A percentile compares a stretch with the other conserved stretches of the same genome.
phyloP scores from a whole-genome alignment of 2,329 filamentous ascomycete species.

The Aspergillus terreus region DNA sequence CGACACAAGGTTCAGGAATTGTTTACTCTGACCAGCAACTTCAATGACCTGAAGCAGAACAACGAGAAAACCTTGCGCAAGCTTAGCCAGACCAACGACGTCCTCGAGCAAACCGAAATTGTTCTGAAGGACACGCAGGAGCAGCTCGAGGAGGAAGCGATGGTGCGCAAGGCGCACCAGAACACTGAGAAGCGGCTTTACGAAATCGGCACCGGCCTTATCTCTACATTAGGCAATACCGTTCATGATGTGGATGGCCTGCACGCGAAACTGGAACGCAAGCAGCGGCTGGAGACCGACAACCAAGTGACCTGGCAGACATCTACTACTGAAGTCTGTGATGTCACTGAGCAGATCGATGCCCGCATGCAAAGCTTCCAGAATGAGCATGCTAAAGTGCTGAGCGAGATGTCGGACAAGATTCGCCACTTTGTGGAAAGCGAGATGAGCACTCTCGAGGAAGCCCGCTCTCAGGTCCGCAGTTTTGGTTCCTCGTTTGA shows the following conservation, averaged over 20 bases:
- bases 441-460: constrained; percentile 68
- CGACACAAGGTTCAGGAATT: constrained; percentile 93
- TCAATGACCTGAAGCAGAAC: constrained; percentile 85
- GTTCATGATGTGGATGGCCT: constrained; percentile 77
- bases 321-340: constrained; percentile 70
- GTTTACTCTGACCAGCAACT: constrained; percentile 78
- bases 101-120: constrained; percentile 84
- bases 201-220: constrained; percentile 68
- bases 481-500: constrained; percentile 66
- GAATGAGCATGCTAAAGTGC: constrained; percentile 66
- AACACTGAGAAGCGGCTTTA: constrained; percentile 76
- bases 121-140: constrained; percentile 74
- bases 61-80: constrained; percentile 70
- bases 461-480: constrained; percentile 67
- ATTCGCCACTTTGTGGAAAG: constrained; percentile 74
- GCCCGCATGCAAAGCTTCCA: constrained; percentile 69
- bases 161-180: constrained; percentile 78
- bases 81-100: constrained; percentile 73
- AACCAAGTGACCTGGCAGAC: constrained; percentile 77
- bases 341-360: constrained; percentile 75
- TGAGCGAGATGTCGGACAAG: constrained; percentile 63
- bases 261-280: constrained; percentile 80
- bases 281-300: constrained; percentile 74
- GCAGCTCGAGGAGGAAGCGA: constrained; percentile 72
- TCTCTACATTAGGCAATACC: constrained; percentile 73